Evolutionary conservation across 805 yeast genomes (phyloP), one percentile per base, ranked within the genome.

Genomic region (Ascoidea tarda): DNA sequence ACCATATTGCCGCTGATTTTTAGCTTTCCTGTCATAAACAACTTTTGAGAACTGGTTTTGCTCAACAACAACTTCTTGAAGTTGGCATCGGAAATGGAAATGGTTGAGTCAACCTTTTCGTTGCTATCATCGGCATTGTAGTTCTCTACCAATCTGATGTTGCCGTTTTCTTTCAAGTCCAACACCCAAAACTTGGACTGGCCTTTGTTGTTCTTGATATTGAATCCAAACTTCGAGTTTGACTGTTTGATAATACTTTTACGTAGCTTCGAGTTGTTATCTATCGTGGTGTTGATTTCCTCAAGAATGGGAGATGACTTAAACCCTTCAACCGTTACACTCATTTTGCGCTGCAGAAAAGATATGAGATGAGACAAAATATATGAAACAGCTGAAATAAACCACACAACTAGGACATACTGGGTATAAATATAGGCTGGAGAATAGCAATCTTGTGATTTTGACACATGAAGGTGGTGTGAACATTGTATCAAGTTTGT

Each of bases 1-100:
- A 84, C 84, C 71, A 87, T 83, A 71, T 88, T 86, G 59, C 96
- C 96, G 74, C 82, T 85, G 58, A 87, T 82, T 75, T 86, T 87
- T 67, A 87, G 77, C 68, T 83, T 84, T 47, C 96, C 96, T 60
- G 77, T 71, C 84, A 87, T 78, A 68, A 86, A 87, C 62, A 87
- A 76, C 70, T 81, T 82, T 69, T 87, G 95, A 49, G 95, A 87
- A 66, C 82, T 83, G 58, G 88, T 81, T 74, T 86, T 84, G 57
- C 95, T 95, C 56, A 73, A 70, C 52, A 84, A 84, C 59, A 87
- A 76, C 65, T 76, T 79, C 59, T 75, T 81, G 60, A 87, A 80
- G 66, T 84, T 85, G 53, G 76, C 75, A 62, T 87, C 96, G 55
- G 69, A 71, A 59, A 85, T 70, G 59, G 74, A 69, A 63, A 87